Conservation (phyloP, 352 stramenopile genomes). For the Globisporangium middletonii region DNA sequence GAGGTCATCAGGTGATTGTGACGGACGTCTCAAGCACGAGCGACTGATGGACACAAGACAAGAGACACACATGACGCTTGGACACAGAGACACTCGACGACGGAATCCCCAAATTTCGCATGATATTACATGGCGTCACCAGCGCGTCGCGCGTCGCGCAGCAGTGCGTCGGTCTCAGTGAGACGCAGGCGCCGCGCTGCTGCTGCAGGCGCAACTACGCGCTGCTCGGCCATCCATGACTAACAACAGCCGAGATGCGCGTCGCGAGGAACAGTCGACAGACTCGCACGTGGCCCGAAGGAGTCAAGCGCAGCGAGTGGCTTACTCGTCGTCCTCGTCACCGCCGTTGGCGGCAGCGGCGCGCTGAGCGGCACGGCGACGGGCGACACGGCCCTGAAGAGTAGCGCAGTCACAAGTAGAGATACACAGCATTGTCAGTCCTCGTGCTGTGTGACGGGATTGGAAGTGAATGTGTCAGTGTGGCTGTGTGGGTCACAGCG, state of each 20-base stretch:
- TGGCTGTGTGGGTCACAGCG: background rate
- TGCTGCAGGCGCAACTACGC: background rate
- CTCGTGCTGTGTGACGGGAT: background rate
- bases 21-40: too few relatives aligned
- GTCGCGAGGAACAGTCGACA: constrained; percentile 8
- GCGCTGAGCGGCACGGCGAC: constrained; percentile 91
- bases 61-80: background rate
- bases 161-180: constrained; percentile 2
- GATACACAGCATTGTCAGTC: background rate
- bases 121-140: constrained; percentile 73
- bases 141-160: constrained; percentile 9
- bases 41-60: background rate
- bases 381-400: constrained; percentile 90
- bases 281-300: constrained; percentile 13
- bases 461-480: background rate
- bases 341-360: constrained; percentile 87
- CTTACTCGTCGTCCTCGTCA: constrained; percentile 84
- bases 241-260: constrained; percentile 3
- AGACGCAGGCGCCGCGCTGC: constrained; percentile 11
- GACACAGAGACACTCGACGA: constrained; percentile 1
- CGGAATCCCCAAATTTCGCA: constrained; percentile 78
- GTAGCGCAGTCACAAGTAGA: constrained; percentile 2
- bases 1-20: too few relatives aligned
- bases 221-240: constrained; percentile 4
- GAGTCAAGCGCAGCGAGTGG: constrained; percentile 12